phyloP scores from a whole-genome alignment of 331 rosid genomes.

The Phaseolus coccineus region DNA sequence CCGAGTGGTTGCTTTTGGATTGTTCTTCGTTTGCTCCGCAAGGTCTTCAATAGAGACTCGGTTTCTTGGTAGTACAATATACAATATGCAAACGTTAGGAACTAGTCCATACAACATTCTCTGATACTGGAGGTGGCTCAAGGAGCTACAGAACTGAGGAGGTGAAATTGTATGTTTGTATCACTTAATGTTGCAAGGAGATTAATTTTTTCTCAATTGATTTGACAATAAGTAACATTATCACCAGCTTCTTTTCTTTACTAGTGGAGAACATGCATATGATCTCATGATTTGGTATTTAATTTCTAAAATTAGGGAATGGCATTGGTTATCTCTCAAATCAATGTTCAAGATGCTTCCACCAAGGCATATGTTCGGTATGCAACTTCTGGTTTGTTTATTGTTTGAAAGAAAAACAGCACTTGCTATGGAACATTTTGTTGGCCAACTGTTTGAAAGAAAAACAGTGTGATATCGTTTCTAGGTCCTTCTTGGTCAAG shows the following conservation, averaged over 20 bases:
- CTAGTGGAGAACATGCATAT: slow-evolving; percentile 48
- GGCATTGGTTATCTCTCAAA: slow-evolving; percentile 34
- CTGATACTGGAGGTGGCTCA: too few relatives aligned
- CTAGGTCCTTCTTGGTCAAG: background rate
- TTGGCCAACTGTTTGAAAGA: background rate
- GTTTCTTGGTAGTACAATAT: too few relatives aligned
- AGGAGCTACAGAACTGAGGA: background rate
- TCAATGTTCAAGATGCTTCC: slow-evolving; percentile 39
- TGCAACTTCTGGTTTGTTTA: background rate
- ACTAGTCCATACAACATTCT: too few relatives aligned
- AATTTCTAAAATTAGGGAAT: slow-evolving; percentile 20
- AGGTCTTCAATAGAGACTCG: too few relatives aligned
- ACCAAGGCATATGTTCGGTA: background rate
- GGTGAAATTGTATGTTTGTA: slow-evolving; percentile 1
- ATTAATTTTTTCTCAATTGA: slow-evolving; percentile 29
- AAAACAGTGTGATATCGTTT: background rate
- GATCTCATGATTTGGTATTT: slow-evolving; percentile 22
- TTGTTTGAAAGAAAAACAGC: background rate
- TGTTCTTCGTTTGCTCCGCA: too few relatives aligned
- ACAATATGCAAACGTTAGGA: too few relatives aligned
- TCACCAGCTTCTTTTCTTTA: slow-evolving; percentile 37
- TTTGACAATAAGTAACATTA: slow-evolving; percentile 47
- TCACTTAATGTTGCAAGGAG: background rate
- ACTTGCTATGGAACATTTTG: background rate
- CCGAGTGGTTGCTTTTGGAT: too few relatives aligned